Base-by-base conservation (phyloP, 2,329 filamentous ascomycete genomes). In the Penicillium sp. region DNA sequence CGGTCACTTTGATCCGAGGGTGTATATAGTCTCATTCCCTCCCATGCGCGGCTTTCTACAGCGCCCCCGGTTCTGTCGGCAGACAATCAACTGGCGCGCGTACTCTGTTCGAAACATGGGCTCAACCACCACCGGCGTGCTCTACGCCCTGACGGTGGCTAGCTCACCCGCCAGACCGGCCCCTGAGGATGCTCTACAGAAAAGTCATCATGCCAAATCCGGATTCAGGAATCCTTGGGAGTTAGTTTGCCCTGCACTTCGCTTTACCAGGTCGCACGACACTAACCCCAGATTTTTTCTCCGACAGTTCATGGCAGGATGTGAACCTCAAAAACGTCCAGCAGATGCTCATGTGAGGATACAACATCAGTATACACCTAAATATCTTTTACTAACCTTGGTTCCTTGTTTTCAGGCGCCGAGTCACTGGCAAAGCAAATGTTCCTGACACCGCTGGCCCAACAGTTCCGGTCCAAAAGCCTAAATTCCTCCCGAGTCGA, bases 391-490 rank as follows among this genome's bases (percentile, higher is more conserved):
- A 5, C 47, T 26, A 26, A 38, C 7, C 1, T 3, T 21, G 1
- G 1, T 3, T 10, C 2, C 34, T 38, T 12, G 2, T 6, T 9
- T 48, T 3, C 46, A 71, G 68, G 23, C 76, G 81, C 56, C 72
- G 70, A 42, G 44, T 85, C 8, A 73, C 68, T 2, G 83, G 83
- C 24, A 71, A 78, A 58, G 67, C 65, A 5, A 81, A 83, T 44
- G 64, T 53, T 1, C 87, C 88, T 26, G 79, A 89, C 65, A 85
- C 85, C 7, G 81, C 80, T 9, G 80, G 81, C 23, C 83, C 86
- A 9, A 85, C 85, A 0, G 84, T 94, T 10, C 75, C 82, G 2
- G 83, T 93, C 16, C 81, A 79, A 51, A 82, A 81, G 56, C 89
- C 90, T 0, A 65, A 77, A 4, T 93, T 93, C 70, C 79, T 89